Evolutionary conservation across 768 basidiomycete genomes (phyloP), one percentile per base, ranked within the genome.

Genomic region (Lentinula guzmanii): DNA sequence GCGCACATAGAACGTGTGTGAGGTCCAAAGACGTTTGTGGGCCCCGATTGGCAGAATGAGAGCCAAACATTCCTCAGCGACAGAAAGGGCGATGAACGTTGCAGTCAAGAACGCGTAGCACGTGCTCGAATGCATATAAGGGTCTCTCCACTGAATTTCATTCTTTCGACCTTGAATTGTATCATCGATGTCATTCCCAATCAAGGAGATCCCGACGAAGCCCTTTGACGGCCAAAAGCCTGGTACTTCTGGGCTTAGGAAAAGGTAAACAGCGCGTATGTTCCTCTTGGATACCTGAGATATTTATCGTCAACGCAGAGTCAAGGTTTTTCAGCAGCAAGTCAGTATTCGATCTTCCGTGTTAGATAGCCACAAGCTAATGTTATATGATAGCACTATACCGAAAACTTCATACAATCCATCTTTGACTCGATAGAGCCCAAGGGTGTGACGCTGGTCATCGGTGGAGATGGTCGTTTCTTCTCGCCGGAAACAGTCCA

Each of bases 261-360:
- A 98, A 82, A 86, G 95, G 93, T 93, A 65, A 70, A 78, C 54
- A 46, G 54, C 56, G 7, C 45, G 34, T 65, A 51, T 55, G 13
- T 55, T 61, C 37, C 46, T 53, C 42, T 54, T 60, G 63, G 45
- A 62, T 58, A 63, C 39, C 35, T 64, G 52, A 11, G 43, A 55
- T 65, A 62, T 65, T 65, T 67, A 59, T 67, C 61, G 39, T 65
- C 72, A 64, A 69, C 21, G 42, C 71, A 95, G 93, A 70, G 97
- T 98, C 74, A 98, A 96, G 78, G 86, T 98, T 68, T 99, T 99
- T 84, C 92, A 99, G 77, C 93, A 98, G 74, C 83, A 92, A 85
- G 94, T 93, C 67, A 65, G 81, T 64, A 16, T 45, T 69, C 65
- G 65, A 53, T 52, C 54, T 66, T 33, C 24, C 35, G 56, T 24